These are phyloP conservation scores for Colletotrichum liriopes DNA, from an alignment of 2,329 filamentous ascomycete species.

Conservation along the genomic window DNA sequence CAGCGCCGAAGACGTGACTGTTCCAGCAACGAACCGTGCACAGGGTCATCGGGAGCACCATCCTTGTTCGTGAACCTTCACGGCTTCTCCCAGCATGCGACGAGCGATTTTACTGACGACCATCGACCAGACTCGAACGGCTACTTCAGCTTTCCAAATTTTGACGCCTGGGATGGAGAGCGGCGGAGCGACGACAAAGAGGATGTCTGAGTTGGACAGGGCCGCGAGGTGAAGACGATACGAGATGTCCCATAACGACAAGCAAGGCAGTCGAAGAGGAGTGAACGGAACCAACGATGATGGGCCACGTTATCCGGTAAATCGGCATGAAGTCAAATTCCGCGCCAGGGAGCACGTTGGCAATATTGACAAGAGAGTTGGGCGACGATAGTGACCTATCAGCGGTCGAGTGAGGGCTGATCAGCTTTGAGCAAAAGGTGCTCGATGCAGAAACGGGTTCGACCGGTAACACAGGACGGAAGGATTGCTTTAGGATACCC, in stretches of 20 bases:
- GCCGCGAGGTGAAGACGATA: background rate
- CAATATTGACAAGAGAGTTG: background rate
- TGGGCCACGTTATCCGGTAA: background rate
- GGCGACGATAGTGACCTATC: background rate
- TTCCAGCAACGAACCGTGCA: slow-evolving; percentile 44
- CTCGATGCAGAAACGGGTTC: background rate
- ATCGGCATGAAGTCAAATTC: background rate
- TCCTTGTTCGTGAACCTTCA: slow-evolving; percentile 33
- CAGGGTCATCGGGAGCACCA: slow-evolving; percentile 23
- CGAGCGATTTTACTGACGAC: slow-evolving; percentile 16
- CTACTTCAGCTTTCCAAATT: slow-evolving; percentile 83
- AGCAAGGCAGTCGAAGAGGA: background rate
- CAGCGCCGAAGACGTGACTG: slow-evolving; percentile 54
- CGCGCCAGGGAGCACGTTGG: background rate
- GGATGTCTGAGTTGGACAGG: background rate
- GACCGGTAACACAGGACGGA: slow-evolving; percentile 5
- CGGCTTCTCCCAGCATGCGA: background rate
- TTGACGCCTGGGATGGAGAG: slow-evolving; percentile 75
- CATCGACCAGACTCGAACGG: slow-evolving; percentile 51
- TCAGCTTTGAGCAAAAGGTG: background rate
- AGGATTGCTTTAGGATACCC: background rate
- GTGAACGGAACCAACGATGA: background rate
- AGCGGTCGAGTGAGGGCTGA: background rate
- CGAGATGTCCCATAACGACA: background rate
- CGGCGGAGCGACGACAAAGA: slow-evolving; percentile 58